phyloP scores from a whole-genome alignment of 2,329 filamentous ascomycete species.

The Penicillium aurantiogriseum region DNA sequence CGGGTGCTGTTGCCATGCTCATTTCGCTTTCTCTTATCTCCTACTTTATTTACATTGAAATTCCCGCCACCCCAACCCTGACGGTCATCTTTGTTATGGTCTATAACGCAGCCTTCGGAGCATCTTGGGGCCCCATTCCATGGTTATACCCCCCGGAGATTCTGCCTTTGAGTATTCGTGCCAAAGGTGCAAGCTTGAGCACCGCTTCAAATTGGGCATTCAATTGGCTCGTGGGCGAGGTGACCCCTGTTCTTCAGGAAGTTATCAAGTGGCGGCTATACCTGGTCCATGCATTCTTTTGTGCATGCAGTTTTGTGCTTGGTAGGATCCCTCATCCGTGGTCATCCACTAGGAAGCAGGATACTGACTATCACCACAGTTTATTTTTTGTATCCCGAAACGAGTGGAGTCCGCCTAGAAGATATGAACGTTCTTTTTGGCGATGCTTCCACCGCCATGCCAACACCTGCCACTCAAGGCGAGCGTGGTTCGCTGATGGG shows the following conservation, averaged over 20 bases:
- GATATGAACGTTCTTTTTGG: conserved; percentile 96
- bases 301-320: conserved; percentile 89
- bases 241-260: conserved; percentile 91
- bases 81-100: conserved; percentile 97
- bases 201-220: conserved; percentile 98
- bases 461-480: conserved; percentile 72
- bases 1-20: conserved; percentile 85
- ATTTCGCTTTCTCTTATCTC: conserved; percentile 85
- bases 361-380: conserved; percentile 54
- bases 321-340: conserved; percentile 62
- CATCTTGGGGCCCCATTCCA: conserved; percentile 95
- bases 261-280: conserved; percentile 93
- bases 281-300: conserved; percentile 94
- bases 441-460: conserved; percentile 80
- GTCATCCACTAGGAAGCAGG: background rate
- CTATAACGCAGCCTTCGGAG: conserved; percentile 96
- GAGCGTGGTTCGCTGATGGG: conserved; percentile 82
- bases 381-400: conserved; percentile 97
- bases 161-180: conserved; percentile 90
- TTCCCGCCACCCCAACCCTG: conserved; percentile 70
- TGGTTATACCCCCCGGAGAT: conserved; percentile 99
- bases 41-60: conserved; percentile 90
- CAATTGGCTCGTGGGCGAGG: conserved; percentile 94
- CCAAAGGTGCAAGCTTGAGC: conserved; percentile 93
- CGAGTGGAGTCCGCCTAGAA: conserved; percentile 88